Conservation (phyloP, 139 green algal genomes). For the Closterium sp. region DNA sequence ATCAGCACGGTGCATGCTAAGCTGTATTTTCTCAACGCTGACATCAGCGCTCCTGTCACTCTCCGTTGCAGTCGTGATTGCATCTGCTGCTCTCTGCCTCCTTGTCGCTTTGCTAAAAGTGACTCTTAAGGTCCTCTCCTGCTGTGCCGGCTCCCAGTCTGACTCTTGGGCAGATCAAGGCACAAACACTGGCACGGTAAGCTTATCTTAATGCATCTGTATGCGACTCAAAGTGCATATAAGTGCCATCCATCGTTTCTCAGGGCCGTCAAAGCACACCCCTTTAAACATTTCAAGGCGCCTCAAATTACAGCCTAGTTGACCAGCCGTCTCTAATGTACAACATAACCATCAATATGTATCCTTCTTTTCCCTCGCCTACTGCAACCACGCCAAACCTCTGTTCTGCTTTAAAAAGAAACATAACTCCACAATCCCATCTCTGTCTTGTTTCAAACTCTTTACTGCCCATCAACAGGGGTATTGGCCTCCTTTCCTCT, state of each 20-base stretch:
- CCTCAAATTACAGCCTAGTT: too few relatives aligned
- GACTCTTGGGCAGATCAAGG: background rate
- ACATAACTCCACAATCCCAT: background rate
- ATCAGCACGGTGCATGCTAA: background rate
- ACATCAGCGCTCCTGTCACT: background rate
- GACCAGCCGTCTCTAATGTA: too few relatives aligned
- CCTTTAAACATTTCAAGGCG: too few relatives aligned
- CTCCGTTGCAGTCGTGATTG: background rate
- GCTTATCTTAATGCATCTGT: background rate
- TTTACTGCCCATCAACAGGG: background rate
- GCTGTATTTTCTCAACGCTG: background rate
- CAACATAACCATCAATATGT: too few relatives aligned
- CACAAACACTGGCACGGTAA: background rate
- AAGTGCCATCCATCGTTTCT: too few relatives aligned
- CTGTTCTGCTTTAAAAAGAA: background rate
- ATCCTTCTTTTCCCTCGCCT: too few relatives aligned
- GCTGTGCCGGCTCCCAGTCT: background rate
- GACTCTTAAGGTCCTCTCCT: background rate
- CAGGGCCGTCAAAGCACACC: too few relatives aligned
- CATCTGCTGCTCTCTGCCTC: background rate
- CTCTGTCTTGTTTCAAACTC: background rate
- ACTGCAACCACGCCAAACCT: too few relatives aligned
- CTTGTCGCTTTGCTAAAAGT: background rate
- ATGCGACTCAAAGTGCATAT: too few relatives aligned
- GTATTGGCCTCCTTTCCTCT: background rate